A percentile compares a stretch with the other conserved stretches of the same genome.
These are phyloP conservation scores for Penicillium coffeae DNA, from an alignment of 495 filamentous ascomycete species.

Conservation along the genomic window DNA sequence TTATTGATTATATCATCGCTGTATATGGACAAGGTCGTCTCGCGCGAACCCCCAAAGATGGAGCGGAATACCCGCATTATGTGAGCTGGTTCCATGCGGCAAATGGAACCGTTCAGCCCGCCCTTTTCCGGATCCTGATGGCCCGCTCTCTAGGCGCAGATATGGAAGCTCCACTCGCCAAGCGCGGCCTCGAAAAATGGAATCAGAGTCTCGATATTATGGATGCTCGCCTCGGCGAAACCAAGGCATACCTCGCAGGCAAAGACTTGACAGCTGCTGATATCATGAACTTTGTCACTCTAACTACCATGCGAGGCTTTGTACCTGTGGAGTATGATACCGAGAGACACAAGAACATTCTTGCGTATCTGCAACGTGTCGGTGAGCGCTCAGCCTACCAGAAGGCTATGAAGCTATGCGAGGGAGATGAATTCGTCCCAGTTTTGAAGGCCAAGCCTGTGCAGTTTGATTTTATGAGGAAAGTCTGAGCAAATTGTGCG, in stretches of 20 bases:
- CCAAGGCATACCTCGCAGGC: conserved; percentile 53
- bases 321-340: conserved; percentile 30
- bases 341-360: conserved; percentile 22
- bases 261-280: conserved; percentile 58
- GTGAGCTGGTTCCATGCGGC: conserved; percentile 60
- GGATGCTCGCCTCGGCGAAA: conserved; percentile 40
- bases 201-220: conserved; percentile 30
- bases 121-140: conserved; percentile 24
- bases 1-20: conserved; percentile 54
- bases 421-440: conserved; percentile 32
- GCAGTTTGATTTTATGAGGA: conserved; percentile 11
- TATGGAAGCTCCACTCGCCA: conserved; percentile 11
- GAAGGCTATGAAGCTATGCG: conserved; percentile 25
- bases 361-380: conserved; percentile 23
- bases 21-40: conserved; percentile 47
- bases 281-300: conserved; percentile 51
- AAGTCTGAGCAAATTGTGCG: background rate
- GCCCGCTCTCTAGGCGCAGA: background rate
- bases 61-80: conserved; percentile 50
- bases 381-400: conserved; percentile 25
- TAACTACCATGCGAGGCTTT: conserved; percentile 55
- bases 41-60: conserved; percentile 30
- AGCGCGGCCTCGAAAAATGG: conserved; percentile 7
- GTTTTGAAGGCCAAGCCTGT: conserved; percentile 12
- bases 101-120: conserved; percentile 52